Base-by-base conservation (phyloP, 2,329 filamentous ascomycete genomes). In the Pseudogymnoascus sp. region DNA sequence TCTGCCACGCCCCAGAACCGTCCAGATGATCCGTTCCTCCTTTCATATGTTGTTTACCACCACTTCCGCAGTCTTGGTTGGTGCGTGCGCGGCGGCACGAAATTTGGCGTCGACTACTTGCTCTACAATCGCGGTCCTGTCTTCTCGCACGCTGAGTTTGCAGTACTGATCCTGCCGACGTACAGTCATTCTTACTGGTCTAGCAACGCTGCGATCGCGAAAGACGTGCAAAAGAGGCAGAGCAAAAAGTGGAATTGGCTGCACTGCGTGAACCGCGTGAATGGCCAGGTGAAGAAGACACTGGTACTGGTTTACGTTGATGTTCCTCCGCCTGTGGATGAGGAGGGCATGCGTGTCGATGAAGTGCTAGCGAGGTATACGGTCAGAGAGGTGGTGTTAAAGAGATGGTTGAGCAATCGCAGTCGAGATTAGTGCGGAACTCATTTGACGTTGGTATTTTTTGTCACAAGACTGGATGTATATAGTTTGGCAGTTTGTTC, bases 11-110 rank as follows among this genome's bases (percentile, higher is more conserved):
- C 71, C 12, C 72, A 70, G 19, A 41, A 16, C 12, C 79, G 82
- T 14, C 86, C 91, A 0, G 91, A 96, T 73, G 90, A 96, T 70
- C 83, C 85, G 0, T 99, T 99, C 75, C 78, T 98, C 19, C 75
- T 96, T 0, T 88, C 91, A 64, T 99, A 98, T 71, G 87, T 86
- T 11, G 91, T 91, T 16, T 99, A 96, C 74, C 95, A 99, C 73
- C 93, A 99, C 74, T 99, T 96, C 77, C 89, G 95, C 38, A 96
- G 92, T 0, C 81, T 98, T 0, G 95, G 95, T 24, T 99, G 95
- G 93, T 91, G 97, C 1, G 89, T 96, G 0, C 88, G 96, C 12
- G 87, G 90, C 4, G 96, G 95, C 37, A 88, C 96, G 73, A 99
- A 99, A 72, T 99, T 99, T 70, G 91, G 90, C 22, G 90, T 92